Evolutionary conservation across 495 filamentous ascomycete genomes (phyloP).

Genomic region (Staphylotrichum longicolle): DNA sequence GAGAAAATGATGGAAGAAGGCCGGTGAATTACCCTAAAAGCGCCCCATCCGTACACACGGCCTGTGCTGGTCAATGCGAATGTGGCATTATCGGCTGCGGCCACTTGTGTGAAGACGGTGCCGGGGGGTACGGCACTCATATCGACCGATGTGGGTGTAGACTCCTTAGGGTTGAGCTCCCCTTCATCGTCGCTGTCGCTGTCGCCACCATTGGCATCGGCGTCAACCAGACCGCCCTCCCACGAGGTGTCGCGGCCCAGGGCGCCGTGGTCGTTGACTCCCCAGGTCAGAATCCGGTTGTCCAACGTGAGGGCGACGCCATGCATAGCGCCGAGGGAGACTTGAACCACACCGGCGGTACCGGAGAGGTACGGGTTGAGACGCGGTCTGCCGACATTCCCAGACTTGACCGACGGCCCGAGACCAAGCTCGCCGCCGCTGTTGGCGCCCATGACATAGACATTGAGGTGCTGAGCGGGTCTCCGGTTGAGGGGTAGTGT

Average conservation of each 20-base stretch:
- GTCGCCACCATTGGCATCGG: conserved; percentile 40
- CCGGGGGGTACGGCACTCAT: conserved; percentile 52
- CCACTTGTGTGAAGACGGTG: conserved; percentile 56
- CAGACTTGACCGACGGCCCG: conserved; percentile 13
- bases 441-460: conserved; percentile 24
- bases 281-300: conserved; percentile 68
- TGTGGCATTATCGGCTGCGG: conserved; percentile 60
- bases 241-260: conserved; percentile 61
- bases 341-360: conserved; percentile 52
- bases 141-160: conserved; percentile 51
- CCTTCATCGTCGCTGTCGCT: conserved; percentile 50
- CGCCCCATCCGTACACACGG: conserved; percentile 69
- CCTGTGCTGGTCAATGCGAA: conserved; percentile 65
- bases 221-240: conserved; percentile 52
- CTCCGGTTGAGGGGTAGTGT: conserved; percentile 3
- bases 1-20: no score
- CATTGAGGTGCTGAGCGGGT: conserved; percentile 13
- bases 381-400: conserved; percentile 5
- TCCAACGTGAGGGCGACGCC: conserved; percentile 61
- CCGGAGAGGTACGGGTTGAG: conserved; percentile 10
- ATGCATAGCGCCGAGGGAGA: conserved; percentile 69
- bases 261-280: conserved; percentile 67
- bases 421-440: conserved; percentile 18
- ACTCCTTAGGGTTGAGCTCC: conserved; percentile 56
- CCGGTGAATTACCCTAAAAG: conserved; percentile 50